Evolutionary conservation across 164 flowering plant genomes (phyloP).

Genomic region (Macadamia integrifolia): DNA sequence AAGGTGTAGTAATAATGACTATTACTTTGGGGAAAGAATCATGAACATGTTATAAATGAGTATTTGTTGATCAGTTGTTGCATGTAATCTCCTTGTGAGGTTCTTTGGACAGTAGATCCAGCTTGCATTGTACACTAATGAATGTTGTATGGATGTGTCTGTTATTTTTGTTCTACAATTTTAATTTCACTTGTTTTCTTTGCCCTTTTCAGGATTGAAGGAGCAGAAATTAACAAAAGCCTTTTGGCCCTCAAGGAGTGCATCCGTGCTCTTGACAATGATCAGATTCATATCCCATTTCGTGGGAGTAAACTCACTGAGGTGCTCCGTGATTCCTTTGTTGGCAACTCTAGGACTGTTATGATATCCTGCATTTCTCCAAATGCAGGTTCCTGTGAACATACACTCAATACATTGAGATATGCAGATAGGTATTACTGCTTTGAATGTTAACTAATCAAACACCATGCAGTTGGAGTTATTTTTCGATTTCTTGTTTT

Average conservation of each 20-base stretch:
- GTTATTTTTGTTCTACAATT: neutral
- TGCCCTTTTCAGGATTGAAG: constrained; percentile 73
- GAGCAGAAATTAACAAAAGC: constrained; percentile 99
- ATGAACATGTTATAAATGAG: too few relatives aligned
- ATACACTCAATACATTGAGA: constrained; percentile 95
- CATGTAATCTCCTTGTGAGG: too few relatives aligned
- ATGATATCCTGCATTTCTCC: constrained; percentile 99
- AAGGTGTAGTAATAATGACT: too few relatives aligned
- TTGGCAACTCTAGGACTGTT: constrained; percentile 96
- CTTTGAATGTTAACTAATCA: neutral
- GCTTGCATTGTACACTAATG: neutral
- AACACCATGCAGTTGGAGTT: neutral
- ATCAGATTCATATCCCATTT: constrained; percentile 95
- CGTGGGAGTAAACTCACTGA: constrained; percentile 99
- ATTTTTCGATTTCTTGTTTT: neutral
- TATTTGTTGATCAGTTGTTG: too few relatives aligned
- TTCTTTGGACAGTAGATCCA: too few relatives aligned
- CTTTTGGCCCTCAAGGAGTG: constrained; percentile 98
- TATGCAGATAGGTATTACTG: constrained; percentile 85
- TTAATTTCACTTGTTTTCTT: neutral
- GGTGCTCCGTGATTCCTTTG: constrained; percentile 98
- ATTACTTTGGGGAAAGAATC: too few relatives aligned
- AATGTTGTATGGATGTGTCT: neutral
- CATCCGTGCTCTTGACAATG: constrained; percentile 99
- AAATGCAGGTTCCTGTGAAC: constrained; percentile 98